Conservation (phyloP, 768 basidiomycete species). For the Russula emetica region DNA sequence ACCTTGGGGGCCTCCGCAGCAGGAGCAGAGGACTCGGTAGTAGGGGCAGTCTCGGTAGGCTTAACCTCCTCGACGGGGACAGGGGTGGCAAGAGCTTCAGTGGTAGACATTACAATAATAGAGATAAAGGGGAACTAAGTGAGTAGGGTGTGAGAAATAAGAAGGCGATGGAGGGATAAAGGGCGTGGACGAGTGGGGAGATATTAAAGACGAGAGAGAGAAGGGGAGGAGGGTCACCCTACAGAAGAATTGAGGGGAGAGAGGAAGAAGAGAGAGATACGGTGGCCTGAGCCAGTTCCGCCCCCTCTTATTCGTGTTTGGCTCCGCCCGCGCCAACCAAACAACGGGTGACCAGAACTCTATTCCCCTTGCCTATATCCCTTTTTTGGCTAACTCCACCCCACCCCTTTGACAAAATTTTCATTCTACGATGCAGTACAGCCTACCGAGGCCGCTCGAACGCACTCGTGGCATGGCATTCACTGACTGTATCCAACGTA, state of each 20-base stretch:
- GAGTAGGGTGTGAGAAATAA: neutral
- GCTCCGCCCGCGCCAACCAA: constrained; percentile 33
- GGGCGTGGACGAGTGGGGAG: constrained; percentile 26
- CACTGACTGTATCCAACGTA: neutral
- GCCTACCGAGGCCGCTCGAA: neutral
- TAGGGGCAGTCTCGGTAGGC: constrained; percentile 41
- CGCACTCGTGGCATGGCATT: neutral
- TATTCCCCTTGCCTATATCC: constrained; percentile 27
- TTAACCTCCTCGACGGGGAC: constrained; percentile 52
- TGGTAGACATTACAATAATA: constrained; percentile 73
- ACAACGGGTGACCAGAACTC: constrained; percentile 36
- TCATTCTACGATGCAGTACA: no score
- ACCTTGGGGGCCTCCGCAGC: constrained; percentile 41
- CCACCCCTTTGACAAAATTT: constrained; percentile 5
- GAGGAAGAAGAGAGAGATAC: constrained; percentile 33
- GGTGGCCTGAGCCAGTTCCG: constrained; percentile 28
- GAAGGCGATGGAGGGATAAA: neutral
- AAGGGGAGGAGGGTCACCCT: constrained; percentile 41
- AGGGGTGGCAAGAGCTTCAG: constrained; percentile 50
- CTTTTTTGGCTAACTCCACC: constrained; percentile 8
- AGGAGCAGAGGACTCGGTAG: constrained; percentile 33
- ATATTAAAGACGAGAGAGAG: constrained; percentile 59
- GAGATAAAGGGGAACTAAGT: constrained; percentile 16
- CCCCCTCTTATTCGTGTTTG: constrained; percentile 39
- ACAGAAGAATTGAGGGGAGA: constrained; percentile 32